phyloP scores from a whole-genome alignment of 371 early-diverging fungal genomes.

The Syncephalastrum racemosum region DNA sequence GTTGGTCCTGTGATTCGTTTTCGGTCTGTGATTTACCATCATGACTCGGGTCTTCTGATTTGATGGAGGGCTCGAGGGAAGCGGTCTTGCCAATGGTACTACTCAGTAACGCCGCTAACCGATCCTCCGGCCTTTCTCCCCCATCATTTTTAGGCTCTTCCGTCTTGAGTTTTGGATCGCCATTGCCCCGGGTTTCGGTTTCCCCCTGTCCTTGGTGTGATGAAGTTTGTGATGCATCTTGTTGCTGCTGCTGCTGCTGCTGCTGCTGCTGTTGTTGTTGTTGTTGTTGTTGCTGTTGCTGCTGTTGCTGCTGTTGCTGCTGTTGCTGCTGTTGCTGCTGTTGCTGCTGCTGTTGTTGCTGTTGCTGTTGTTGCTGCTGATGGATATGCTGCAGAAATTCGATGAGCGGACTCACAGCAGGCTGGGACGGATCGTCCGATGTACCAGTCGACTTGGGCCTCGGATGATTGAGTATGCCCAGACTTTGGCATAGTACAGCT shows the following conservation, averaged over 20 bases:
- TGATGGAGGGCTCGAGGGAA: constrained; percentile 2
- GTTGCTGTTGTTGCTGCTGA: constrained; percentile 23
- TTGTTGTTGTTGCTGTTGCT: constrained; percentile 15
- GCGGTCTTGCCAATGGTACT: constrained; percentile 9
- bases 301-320: constrained; percentile 10
- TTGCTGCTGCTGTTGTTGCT: constrained; percentile 8
- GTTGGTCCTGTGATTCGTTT: constrained; percentile 1
- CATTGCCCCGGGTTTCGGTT: neutral
- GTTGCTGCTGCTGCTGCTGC: constrained; percentile 13
- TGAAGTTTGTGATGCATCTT: constrained; percentile 28
- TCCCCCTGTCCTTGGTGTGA: constrained; percentile 12
- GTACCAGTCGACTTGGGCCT: neutral
- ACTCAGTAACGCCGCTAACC: constrained; percentile 10
- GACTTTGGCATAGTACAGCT: constrained; percentile 45
- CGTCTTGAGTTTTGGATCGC: neutral
- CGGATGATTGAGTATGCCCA: constrained; percentile 21
- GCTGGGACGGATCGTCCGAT: too few relatives aligned
- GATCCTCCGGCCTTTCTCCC: constrained; percentile 14
- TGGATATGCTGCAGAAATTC: constrained; percentile 25
- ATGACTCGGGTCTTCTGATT: constrained; percentile 3
- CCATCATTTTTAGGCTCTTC: constrained; percentile 3
- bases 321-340: constrained; percentile 10
- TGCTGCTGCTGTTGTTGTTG: constrained; percentile 17
- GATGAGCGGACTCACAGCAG: constrained; percentile 1
- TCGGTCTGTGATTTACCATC: constrained; percentile 8